Base-by-base conservation (phyloP, 2,329 filamentous ascomycete species). In the Eurotiales sp. region DNA sequence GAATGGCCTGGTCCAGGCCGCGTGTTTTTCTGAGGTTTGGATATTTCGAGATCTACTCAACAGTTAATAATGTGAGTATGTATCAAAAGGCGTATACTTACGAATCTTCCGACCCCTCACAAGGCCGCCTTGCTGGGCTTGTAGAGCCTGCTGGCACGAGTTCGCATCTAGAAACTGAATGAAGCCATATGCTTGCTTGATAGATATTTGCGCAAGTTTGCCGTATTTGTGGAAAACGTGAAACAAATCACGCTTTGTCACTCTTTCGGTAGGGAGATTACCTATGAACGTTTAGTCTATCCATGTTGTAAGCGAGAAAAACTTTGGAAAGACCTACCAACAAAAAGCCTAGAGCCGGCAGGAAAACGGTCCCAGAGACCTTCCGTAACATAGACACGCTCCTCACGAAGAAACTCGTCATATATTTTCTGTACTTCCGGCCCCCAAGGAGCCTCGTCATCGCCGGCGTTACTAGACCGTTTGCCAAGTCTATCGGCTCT, bases 161-260 rank as follows among this genome's bases (percentile, higher is more conserved):
- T 80, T 77, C 3, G 84, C 74, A 25, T 89, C 85, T 58, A 96
- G 80, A 59, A 95, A 99, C 66, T 97, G 93, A 30, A 97, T 90
- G 65, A 97, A 99, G 1, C 93, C 93, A 70, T 96, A 97, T 1
- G 91, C 91, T 58, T 93, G 90, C 70, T 97, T 97, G 61, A 97
- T 89, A 1, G 90, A 95, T 54, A 97, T 93, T 67, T 99, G 93
- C 2, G 91, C 92, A 42, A 99, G 77, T 55, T 85, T 86, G 49
- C 93, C 93, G 65, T 90, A 91, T 52, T 79, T 81, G 64, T 90
- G 84, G 65, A 99, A 97, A 15, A 92, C 79, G 64, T 95, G 87
- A 71, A 96, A 97, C 8, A 97, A 84, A 69, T 97, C 91, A 58
- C 87, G 83, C 71, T 97, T 97, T 6, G 89, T 93, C 12, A 96